Evolutionary conservation across 1,284 basidiomycete genomes (phyloP), one percentile per base, ranked within the genome.

Genomic region (Fistulina hepatica): DNA sequence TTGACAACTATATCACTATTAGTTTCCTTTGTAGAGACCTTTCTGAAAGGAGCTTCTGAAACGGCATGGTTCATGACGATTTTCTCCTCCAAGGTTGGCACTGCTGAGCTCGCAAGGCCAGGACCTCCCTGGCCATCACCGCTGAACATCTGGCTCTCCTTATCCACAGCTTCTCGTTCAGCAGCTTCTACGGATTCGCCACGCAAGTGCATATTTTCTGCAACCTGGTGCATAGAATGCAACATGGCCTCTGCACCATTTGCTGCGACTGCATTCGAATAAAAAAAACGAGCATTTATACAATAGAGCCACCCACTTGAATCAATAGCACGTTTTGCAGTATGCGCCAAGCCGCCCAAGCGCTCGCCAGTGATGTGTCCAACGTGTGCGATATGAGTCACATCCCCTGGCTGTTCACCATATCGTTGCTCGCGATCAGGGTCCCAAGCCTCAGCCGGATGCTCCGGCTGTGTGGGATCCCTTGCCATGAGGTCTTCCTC

Each of bases 51-150:
- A 42, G 46, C 53, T 28, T 44, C 57, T 48, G 45, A 59, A 48
- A 43, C 67, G 42, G 24, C 64, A 49, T 48, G 61, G 49, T 51
- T 64, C 57, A 42, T 53, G 17, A 82, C 60, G 0, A 64, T 65
- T 54, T 78, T 74, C 58, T 85, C 81, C 53, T 88, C 85, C 5
- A 84, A 53, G 0, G 76, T 82, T 0, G 84, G 82, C 1, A 84
- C 73, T 7, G 73, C 61, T 1, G 76, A 62, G 46, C 73, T 73
- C 0, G 78, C 68, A 53, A 84, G 82, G 1, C 77, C 77, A 15
- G 62, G 58, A 19, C 59, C 59, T 45, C 69, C 62, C 44, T 70
- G 50, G 4, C 75, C 76, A 2, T 73, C 65, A n/a, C 58, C 58
- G 21, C 65, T 67, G 48, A 56, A 73, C 17, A 73, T 73, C 44